A percentile compares a stretch with the other conserved stretches of the same genome.
Evolutionary conservation across 371 early-diverging fungal genomes (phyloP).

Genomic region (Mortierella sp.): DNA sequence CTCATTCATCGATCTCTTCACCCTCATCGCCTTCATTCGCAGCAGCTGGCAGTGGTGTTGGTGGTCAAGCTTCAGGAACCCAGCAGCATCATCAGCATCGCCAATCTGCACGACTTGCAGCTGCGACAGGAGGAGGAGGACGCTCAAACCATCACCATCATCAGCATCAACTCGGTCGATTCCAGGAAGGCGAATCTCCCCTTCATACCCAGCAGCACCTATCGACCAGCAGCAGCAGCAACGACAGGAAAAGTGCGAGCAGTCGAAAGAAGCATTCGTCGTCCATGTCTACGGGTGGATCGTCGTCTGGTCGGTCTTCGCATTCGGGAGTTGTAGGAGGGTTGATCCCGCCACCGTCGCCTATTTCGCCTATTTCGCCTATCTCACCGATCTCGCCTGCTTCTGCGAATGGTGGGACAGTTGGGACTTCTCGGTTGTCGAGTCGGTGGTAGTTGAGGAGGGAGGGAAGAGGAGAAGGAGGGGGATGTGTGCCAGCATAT

Average conservation of each 20-base stretch:
- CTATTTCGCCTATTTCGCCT: slow-evolving; percentile 35
- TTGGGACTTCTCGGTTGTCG: slow-evolving; percentile 24
- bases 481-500: background rate
- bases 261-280: background rate
- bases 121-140: background rate
- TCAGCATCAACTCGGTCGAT: slow-evolving; percentile 7
- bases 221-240: background rate
- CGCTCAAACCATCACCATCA: background rate
- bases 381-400: slow-evolving; percentile 18
- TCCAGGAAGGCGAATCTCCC: slow-evolving; percentile 22
- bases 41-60: background rate
- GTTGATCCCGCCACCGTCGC: slow-evolving; percentile 12
- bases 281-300: background rate
- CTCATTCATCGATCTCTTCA: background rate
- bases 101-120: background rate
- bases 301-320: background rate
- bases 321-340: background rate
- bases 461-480: background rate
- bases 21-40: background rate
- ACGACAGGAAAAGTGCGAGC: background rate
- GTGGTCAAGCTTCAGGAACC: background rate
- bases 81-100: background rate
- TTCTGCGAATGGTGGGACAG: slow-evolving; percentile 8
- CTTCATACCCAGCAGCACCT: background rate
- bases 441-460: slow-evolving; percentile 15